Evolutionary conservation across 2,329 filamentous ascomycete genomes (phyloP).

Genomic region (Colletotrichum tofieldiae): DNA sequence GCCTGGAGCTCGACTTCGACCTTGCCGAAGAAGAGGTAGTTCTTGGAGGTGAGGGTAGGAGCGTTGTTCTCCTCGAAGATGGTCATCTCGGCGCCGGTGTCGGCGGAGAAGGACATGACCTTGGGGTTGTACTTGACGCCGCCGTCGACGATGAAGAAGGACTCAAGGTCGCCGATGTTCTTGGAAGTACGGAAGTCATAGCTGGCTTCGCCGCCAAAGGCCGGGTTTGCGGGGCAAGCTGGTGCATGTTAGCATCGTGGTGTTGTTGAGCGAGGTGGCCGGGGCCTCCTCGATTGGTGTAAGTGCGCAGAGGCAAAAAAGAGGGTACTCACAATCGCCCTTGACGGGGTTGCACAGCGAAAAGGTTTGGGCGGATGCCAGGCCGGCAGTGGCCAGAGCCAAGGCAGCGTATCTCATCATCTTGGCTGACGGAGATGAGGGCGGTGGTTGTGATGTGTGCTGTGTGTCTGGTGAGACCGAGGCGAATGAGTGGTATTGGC

Average conservation of each 20-base stretch:
- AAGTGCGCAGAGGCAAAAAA: neutral
- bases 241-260: conserved; percentile 17
- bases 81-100: conserved; percentile 64
- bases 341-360: conserved; percentile 43
- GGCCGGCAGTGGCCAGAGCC: conserved; percentile 33
- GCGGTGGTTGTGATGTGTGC: neutral
- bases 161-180: conserved; percentile 54
- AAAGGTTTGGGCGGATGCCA: conserved; percentile 42
- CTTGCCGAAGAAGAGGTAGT: conserved; percentile 69
- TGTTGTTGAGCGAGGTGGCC: too few relatives aligned
- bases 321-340: conserved; percentile 36
- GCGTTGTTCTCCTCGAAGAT: conserved; percentile 64
- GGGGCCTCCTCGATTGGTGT: neutral
- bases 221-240: conserved; percentile 43
- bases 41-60: conserved; percentile 60
- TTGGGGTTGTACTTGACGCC: conserved; percentile 59
- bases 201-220: conserved; percentile 37
- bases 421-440: neutral
- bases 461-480: neutral
- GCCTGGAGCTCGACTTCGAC: conserved; percentile 64
- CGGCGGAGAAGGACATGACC: conserved; percentile 53
- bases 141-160: conserved; percentile 70
- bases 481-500: neutral
- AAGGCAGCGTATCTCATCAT: conserved; percentile 37
- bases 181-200: conserved; percentile 48